These are phyloP conservation scores for Hypoxylon perforatum DNA, from an alignment of 495 filamentous ascomycete species.

Conservation along the genomic window DNA sequence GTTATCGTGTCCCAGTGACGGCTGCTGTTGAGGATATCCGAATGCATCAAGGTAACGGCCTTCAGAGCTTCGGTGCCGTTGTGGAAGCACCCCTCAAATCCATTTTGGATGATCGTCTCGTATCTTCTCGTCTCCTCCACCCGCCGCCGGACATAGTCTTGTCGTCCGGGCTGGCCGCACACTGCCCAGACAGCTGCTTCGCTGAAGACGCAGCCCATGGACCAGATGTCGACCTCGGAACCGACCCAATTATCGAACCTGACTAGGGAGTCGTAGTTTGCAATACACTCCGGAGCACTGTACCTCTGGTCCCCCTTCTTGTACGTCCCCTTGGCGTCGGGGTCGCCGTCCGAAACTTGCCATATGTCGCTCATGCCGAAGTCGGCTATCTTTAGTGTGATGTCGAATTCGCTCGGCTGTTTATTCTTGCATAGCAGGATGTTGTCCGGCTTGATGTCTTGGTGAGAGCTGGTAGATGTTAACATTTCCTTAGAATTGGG, in stretches of 20 bases:
- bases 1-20: slow-evolving; percentile 1
- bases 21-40: neutral
- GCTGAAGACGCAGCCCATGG: slow-evolving; percentile 2
- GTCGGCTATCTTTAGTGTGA: slow-evolving; percentile 2
- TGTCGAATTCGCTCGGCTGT: neutral
- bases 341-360: neutral
- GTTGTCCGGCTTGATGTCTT: slow-evolving; percentile 3
- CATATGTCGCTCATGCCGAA: neutral
- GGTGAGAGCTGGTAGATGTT: neutral
- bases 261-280: neutral
- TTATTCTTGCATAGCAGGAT: neutral
- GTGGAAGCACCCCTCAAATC: slow-evolving; percentile 1
- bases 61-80: neutral
- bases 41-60: neutral
- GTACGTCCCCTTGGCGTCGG: neutral
- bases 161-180: neutral
- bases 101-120: neutral
- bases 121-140: neutral
- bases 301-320: neutral
- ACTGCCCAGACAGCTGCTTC: slow-evolving; percentile 3
- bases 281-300: slow-evolving; percentile 3
- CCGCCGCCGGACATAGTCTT: neutral
- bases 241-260: neutral
- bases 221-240: slow-evolving; percentile 2
- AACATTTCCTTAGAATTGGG: neutral